These are phyloP conservation scores for Microbotryum silenes-acaulis DNA, from an alignment of 1,284 basidiomycete genomes.

Conservation along the genomic window DNA sequence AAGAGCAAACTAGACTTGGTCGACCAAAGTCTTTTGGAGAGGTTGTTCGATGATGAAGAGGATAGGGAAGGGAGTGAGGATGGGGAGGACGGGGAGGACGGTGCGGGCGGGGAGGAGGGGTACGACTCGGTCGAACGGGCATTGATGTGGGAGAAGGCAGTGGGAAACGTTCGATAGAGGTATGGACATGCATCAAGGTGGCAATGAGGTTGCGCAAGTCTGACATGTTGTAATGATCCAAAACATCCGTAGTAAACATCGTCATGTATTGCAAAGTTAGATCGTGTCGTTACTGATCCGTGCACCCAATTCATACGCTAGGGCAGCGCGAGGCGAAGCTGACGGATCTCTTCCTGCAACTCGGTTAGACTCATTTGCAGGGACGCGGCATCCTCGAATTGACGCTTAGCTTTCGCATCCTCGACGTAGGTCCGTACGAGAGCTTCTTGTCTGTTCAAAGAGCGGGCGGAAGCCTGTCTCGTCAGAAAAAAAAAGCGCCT, in stretches of 20 bases:
- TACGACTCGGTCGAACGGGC: too few relatives aligned
- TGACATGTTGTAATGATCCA: background rate
- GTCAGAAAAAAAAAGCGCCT: background rate
- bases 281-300: background rate
- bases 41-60: too few relatives aligned
- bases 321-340: constrained; percentile 2
- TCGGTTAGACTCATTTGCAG: constrained; percentile 41
- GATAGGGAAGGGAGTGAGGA: too few relatives aligned
- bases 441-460: constrained; percentile 29
- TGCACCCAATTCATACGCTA: background rate
- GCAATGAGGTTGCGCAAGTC: background rate
- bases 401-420: constrained; percentile 34
- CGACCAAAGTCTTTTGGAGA: too few relatives aligned
- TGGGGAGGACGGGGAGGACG: too few relatives aligned
- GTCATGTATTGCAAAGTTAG: too few relatives aligned
- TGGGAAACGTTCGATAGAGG: too few relatives aligned
- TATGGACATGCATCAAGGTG: too few relatives aligned
- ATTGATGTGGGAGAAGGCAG: too few relatives aligned
- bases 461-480: background rate
- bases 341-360: constrained; percentile 30
- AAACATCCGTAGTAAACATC: too few relatives aligned
- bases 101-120: too few relatives aligned
- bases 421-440: constrained; percentile 34
- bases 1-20: too few relatives aligned
- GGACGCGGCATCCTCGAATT: constrained; percentile 34